Base-by-base conservation (phyloP, 805 yeast species). In the Phaffomyces antillensis region DNA sequence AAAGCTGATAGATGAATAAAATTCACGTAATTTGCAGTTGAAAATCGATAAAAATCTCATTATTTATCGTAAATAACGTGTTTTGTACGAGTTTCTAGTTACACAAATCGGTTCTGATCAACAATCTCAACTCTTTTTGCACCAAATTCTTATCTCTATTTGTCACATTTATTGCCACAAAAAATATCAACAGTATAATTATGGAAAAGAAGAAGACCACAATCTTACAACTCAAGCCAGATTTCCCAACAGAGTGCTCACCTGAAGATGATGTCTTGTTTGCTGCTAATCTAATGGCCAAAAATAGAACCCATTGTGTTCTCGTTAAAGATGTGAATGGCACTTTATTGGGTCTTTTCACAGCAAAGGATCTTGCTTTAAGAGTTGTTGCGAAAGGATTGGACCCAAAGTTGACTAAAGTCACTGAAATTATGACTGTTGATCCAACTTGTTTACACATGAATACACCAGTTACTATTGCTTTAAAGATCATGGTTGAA, bases 341-440 rank as follows among this genome's bases (percentile, higher is more conserved):
- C 12, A 55, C 55, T 40, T 50, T 68, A 18, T 48, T 64, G n/a
- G 76, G 76, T 2, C 53, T 72, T 8, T 60, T 69, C 39, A 72
- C 77, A 1, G 70, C 76, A 0, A 71, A 69, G 47, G 77, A 72
- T 51, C 53, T 72, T n/a, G 75, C 75, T 0, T 68, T 68, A 35
- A 60, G 71, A 33, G 73, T 67, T 5, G 63, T 65, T 15, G 68
- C 70, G 0, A 42, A 47, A 23, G 64, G 59, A 7, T 36, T 61
- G 20, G 58, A 60, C 35, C 62, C 65, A 1, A 47, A 50, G 13
- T 16, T 40, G 1, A 58, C 68, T 2, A 51, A 52, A 5, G 68
- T 71, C 6, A 59, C 56, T 30, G 55, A 58, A 23, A 68, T 72
- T 12, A 68, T 71, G 75, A 67, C 76, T 0, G 50, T 49, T 2